Evolutionary conservation across 306 rosid genomes (phyloP).

Genomic region (Abrus pulchellus): DNA sequence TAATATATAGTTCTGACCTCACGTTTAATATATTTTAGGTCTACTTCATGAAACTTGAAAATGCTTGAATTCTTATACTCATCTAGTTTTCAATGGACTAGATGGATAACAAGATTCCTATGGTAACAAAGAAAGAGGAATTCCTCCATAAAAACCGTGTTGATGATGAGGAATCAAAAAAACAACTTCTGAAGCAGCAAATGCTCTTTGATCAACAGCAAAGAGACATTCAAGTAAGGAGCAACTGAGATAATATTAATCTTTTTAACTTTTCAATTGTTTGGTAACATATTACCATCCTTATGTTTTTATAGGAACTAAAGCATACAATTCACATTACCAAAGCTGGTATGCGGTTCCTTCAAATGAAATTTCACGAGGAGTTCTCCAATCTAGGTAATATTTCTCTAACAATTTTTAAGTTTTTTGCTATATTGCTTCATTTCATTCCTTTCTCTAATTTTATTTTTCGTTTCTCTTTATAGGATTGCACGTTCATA

Average conservation of each 20-base stretch:
- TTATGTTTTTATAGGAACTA: slow-evolving; percentile 63
- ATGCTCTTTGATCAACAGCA: slow-evolving; percentile 81
- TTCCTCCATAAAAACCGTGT: slow-evolving; percentile 49
- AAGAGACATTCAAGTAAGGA: slow-evolving; percentile 73
- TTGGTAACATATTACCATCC: slow-evolving; percentile 33
- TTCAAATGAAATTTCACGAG: slow-evolving; percentile 88
- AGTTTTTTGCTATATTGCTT: neutral
- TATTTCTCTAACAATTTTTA: slow-evolving; percentile 1
- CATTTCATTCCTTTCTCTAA: slow-evolving; percentile 24
- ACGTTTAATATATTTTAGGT: slow-evolving; percentile 30
- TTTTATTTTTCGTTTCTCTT: slow-evolving; percentile 42
- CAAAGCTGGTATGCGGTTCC: slow-evolving; percentile 86
- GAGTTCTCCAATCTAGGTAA: slow-evolving; percentile 88
- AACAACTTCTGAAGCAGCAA: slow-evolving; percentile 65
- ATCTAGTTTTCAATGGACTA: slow-evolving; percentile 37
- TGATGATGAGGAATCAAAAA: slow-evolving; percentile 66
- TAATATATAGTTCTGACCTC: slow-evolving; percentile 30
- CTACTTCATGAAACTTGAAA: slow-evolving; percentile 2
- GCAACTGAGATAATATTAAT: slow-evolving; percentile 39
- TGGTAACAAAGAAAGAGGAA: slow-evolving; percentile 60
- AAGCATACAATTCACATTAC: slow-evolving; percentile 75
- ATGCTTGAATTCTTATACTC: slow-evolving; percentile 38
- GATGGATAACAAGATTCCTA: slow-evolving; percentile 56
- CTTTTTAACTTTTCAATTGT: neutral
- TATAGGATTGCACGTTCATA: slow-evolving; percentile 75